phyloP scores from a whole-genome alignment of 331 rosid genomes.

The Quercus lobata region DNA sequence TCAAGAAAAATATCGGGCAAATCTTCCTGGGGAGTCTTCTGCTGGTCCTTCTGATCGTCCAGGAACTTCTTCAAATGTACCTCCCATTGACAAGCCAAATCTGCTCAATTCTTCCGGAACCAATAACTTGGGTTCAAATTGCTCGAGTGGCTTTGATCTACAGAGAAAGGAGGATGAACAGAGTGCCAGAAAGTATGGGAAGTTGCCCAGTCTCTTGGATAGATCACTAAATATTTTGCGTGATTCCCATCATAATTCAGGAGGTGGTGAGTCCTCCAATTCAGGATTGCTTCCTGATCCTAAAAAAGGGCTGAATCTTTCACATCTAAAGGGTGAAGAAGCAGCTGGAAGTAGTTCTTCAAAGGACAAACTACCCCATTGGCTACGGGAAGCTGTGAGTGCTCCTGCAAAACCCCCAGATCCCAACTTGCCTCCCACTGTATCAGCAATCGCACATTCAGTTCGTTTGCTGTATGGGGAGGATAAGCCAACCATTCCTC shows the following conservation, averaged over 20 bases:
- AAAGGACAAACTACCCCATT: conserved; percentile 90
- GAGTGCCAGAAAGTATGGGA: conserved; percentile 44
- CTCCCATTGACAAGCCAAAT: conserved; percentile 55
- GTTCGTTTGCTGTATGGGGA: conserved; percentile 87
- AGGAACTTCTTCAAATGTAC: conserved; percentile 60
- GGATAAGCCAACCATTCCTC: conserved; percentile 78
- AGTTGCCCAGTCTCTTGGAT: conserved; percentile 68
- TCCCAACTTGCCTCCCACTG: conserved; percentile 83
- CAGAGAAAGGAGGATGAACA: conserved; percentile 60
- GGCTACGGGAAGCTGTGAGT: conserved; percentile 91
- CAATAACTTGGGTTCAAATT: conserved; percentile 59
- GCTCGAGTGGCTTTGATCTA: conserved; percentile 41
- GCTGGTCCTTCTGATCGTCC: conserved; percentile 75
- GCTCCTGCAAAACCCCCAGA: conserved; percentile 69
- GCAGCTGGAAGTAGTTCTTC: conserved; percentile 60
- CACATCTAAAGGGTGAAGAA: conserved; percentile 44
- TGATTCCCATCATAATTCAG: conserved; percentile 41
- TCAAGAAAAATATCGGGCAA: conserved; percentile 47
- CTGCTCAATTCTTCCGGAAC: conserved; percentile 70
- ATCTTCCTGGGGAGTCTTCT: conserved; percentile 57
- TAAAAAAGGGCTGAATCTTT: conserved; percentile 35
- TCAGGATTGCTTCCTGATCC: conserved; percentile 49
- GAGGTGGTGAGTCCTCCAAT: conserved; percentile 52
- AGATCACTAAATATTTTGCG: conserved; percentile 43
- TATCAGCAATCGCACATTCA: conserved; percentile 88